Conservation (phyloP, 78 protist genomes). For the Cavenderia fasciculata region DNA sequence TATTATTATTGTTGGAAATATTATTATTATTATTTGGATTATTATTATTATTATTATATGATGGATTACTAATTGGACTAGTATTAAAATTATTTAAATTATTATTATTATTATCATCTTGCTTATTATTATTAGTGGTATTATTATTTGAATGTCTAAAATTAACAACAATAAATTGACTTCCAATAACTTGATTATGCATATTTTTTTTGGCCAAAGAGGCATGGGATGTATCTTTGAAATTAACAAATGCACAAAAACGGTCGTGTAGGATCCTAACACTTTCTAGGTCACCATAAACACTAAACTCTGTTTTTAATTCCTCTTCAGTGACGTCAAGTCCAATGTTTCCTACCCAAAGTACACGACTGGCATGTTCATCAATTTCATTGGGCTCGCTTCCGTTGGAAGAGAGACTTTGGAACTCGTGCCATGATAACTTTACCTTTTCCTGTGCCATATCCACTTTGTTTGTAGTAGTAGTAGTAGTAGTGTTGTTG, state of each 20-base stretch:
- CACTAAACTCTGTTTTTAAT: conserved; percentile 33
- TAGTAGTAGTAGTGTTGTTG: background rate
- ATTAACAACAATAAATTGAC: conserved; percentile 53
- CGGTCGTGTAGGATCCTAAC: conserved; percentile 57
- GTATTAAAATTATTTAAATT: no score
- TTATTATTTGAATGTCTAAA: conserved; percentile 77
- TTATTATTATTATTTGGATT: no score
- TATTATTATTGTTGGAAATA: no score
- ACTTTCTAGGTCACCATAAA: conserved; percentile 77
- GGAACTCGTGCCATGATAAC: conserved; percentile 66
- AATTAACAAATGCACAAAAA: conserved; percentile 82
- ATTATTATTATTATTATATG: no score
- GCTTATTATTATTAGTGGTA: no score
- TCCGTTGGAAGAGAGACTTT: background rate
- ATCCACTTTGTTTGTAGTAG: background rate
- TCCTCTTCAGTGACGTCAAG: conserved; percentile 75
- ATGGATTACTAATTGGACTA: no score
- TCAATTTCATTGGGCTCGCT: background rate
- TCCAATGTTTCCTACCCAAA: conserved; percentile 84
- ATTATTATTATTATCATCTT: no score
- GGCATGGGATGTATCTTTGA: conserved; percentile 33
- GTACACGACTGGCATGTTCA: conserved; percentile 59
- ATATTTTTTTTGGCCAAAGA: conserved; percentile 27
- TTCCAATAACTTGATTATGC: conserved; percentile 66
- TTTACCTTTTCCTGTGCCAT: conserved; percentile 16